These are phyloP conservation scores for Stenocarpella maydis DNA, from an alignment of 2,329 filamentous ascomycete species.

Conservation along the genomic window DNA sequence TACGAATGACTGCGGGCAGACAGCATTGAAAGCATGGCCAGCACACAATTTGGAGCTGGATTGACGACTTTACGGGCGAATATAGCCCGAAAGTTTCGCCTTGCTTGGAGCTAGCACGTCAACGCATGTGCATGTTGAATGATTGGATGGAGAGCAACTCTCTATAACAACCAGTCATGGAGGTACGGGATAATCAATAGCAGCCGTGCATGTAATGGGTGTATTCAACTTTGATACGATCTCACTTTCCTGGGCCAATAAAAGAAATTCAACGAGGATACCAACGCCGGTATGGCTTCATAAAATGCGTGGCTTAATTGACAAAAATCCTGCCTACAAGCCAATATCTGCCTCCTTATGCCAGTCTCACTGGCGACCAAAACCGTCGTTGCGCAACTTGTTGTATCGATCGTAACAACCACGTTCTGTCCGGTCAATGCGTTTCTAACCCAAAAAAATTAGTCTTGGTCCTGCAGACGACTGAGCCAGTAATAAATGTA, in stretches of 20 bases:
- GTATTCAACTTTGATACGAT: not conserved
- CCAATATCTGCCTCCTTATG: no score
- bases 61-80: no score
- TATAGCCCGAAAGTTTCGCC: no score
- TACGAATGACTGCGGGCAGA: no score
- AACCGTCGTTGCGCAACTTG: conserved; percentile 33
- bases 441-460: not conserved
- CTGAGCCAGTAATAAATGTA: not conserved
- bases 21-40: no score
- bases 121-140: no score
- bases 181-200: no score
- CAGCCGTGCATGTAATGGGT: no score
- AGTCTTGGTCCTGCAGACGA: not conserved
- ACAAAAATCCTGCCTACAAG: not conserved
- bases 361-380: conserved; percentile 15
- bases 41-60: no score
- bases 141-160: no score
- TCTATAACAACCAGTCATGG: no score
- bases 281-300: rapidly evolving
- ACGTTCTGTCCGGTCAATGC: conserved; percentile 34
- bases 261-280: not conserved
- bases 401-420: conserved; percentile 35
- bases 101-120: no score
- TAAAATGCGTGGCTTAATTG: not conserved
- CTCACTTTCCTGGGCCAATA: not conserved